Evolutionary conservation across 2,329 filamentous ascomycete genomes (phyloP).

Genomic region (Fusarium sacchari): DNA sequence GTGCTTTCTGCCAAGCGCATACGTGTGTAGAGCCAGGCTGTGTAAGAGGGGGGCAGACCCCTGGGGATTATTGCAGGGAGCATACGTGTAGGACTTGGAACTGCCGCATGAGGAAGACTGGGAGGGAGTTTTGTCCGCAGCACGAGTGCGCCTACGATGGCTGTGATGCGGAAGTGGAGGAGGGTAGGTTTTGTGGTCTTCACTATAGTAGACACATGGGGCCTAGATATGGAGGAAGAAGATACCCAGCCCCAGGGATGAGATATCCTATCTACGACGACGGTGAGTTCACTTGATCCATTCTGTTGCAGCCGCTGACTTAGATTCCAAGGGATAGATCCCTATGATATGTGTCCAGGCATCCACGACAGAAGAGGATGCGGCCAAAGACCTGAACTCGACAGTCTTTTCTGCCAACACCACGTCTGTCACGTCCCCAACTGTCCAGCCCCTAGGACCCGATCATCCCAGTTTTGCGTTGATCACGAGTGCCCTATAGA

Average conservation of each 20-base stretch:
- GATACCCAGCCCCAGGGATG: slow-evolving; percentile 16
- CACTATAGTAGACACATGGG: slow-evolving; percentile 30
- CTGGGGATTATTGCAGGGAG: slow-evolving; percentile 37
- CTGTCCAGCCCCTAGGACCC: slow-evolving; percentile 27
- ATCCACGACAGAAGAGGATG: slow-evolving; percentile 18
- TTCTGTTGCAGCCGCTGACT: too few species aligned
- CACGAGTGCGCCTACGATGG: slow-evolving; percentile 44
- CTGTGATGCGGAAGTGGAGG: slow-evolving; percentile 36
- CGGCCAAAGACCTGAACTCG: slow-evolving; percentile 11
- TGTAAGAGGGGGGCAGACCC: slow-evolving; percentile 17
- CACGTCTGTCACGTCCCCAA: slow-evolving; percentile 40
- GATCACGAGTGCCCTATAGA: slow-evolving; percentile 29
- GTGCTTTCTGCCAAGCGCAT: slow-evolving; percentile 41
- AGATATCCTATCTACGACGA: slow-evolving; percentile 34
- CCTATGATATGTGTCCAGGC: slow-evolving; percentile 14
- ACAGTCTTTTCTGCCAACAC: slow-evolving; percentile 24
- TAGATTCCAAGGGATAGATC: slow-evolving; percentile 10
- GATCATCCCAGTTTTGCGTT: slow-evolving; percentile 30
- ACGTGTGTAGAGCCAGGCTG: slow-evolving; percentile 44
- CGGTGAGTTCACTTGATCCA: slow-evolving; percentile 29
- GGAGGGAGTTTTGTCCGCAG: slow-evolving; percentile 36
- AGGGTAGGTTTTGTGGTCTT: slow-evolving; percentile 36
- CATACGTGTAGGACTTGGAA: slow-evolving; percentile 41
- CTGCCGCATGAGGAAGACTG: slow-evolving; percentile 37
- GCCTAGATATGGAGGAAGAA: slow-evolving; percentile 11